phyloP scores from a whole-genome alignment of 345 rosid genomes.

The Melaleuca quinquenervia region DNA sequence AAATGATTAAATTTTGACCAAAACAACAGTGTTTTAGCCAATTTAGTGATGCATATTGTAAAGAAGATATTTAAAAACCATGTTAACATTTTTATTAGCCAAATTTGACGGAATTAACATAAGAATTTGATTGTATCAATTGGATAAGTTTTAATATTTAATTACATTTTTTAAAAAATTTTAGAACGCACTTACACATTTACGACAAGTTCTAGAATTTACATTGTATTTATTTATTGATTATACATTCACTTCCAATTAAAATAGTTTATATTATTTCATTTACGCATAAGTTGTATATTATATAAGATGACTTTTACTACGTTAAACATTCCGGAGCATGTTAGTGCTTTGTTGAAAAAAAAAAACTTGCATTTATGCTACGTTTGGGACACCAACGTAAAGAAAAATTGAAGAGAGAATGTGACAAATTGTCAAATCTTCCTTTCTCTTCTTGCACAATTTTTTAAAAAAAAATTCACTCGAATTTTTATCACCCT shows the following conservation, averaged over 20 bases:
- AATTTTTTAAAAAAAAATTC: neutral
- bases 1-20: too few relatives aligned
- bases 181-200: too few relatives aligned
- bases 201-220: too few relatives aligned
- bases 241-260: neutral
- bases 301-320: neutral
- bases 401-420: neutral
- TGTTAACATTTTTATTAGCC: too few relatives aligned
- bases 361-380: neutral
- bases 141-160: too few relatives aligned
- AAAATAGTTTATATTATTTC: neutral
- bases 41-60: too few relatives aligned
- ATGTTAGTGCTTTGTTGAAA: fast-evolving
- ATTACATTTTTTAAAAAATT: too few relatives aligned
- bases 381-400: neutral
- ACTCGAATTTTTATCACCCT: neutral
- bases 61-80: too few relatives aligned
- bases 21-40: too few relatives aligned
- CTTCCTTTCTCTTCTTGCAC: neutral
- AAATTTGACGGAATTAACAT: too few relatives aligned
- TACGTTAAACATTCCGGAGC: neutral
- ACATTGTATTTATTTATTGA: neutral
- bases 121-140: too few relatives aligned
- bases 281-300: neutral
- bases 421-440: neutral